Percentiles rank a stretch among this genome's conserved stretches.
phyloP scores from a whole-genome alignment of 2,329 filamentous ascomycete genomes.

The Fusarium humuli region DNA sequence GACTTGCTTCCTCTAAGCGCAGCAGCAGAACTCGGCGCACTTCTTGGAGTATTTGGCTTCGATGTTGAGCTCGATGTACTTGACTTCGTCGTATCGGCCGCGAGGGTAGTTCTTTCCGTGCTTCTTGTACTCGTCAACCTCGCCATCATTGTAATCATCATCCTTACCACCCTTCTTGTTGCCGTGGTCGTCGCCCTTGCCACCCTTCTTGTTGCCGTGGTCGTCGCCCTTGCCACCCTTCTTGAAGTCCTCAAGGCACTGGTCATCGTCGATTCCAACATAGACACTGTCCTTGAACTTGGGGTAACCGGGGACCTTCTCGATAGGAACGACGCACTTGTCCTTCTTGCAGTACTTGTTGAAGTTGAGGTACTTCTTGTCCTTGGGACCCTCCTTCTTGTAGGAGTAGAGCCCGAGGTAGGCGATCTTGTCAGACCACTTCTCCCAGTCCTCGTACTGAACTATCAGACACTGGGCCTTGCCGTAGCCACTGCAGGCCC shows the following conservation, averaged over 20 bases:
- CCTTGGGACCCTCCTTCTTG: conserved; percentile 3
- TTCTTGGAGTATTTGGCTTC: conserved; percentile 24
- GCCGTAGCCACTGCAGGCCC: conserved; percentile 9
- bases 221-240: not conserved
- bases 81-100: conserved; percentile 2
- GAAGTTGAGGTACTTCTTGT: conserved; percentile 35
- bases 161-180: not conserved
- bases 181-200: not conserved
- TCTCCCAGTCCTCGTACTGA: conserved; percentile 29
- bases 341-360: conserved; percentile 33
- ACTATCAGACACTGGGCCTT: conserved; percentile 32
- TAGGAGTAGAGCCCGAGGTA: conserved; percentile 35
- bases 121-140: not conserved
- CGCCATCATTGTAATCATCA: not conserved
- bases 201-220: not conserved
- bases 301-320: conserved; percentile 33
- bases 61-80: conserved; percentile 27
- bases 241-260: conserved; percentile 24
- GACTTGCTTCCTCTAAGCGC: not conserved
- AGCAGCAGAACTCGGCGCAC: conserved; percentile 31
- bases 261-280: conserved; percentile 34
- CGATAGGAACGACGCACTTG: conserved; percentile 34
- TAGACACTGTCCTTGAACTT: conserved; percentile 26
- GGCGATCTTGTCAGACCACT: conserved; percentile 25
- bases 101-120: not conserved